phyloP scores from a whole-genome alignment of 805 yeast genomes.

The Starmerella ratchasimensis region DNA sequence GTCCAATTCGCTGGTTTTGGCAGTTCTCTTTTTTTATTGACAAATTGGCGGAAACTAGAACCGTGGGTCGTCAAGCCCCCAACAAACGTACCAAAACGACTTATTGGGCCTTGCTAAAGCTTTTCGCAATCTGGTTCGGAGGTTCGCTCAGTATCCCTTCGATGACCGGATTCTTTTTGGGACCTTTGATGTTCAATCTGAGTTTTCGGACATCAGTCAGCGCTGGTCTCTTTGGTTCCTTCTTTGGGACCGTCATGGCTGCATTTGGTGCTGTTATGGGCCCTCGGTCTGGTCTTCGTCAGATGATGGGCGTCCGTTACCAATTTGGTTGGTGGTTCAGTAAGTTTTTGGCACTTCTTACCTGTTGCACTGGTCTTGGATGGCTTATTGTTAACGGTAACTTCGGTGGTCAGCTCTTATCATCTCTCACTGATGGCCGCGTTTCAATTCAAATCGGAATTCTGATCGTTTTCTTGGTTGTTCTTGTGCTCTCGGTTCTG shows the following conservation, averaged over 20 bases:
- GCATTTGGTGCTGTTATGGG: slow-evolving; percentile 81
- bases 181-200: slow-evolving; percentile 56
- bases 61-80: slow-evolving; percentile 62
- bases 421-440: slow-evolving; percentile 47
- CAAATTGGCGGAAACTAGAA: slow-evolving; percentile 52
- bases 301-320: slow-evolving; percentile 70
- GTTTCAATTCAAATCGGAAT: slow-evolving; percentile 66
- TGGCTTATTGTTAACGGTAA: slow-evolving; percentile 89
- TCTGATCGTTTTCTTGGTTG: slow-evolving; percentile 48
- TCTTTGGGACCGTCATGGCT: slow-evolving; percentile 60
- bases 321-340: slow-evolving; percentile 79
- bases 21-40: slow-evolving; percentile 29
- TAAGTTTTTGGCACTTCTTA: slow-evolving; percentile 54
- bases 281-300: slow-evolving; percentile 77
- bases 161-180: slow-evolving; percentile 68
- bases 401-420: slow-evolving; percentile 72
- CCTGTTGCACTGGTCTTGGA: slow-evolving; percentile 69
- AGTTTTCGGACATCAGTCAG: slow-evolving; percentile 52
- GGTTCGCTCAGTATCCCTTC: slow-evolving; percentile 84
- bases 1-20: slow-evolving; percentile 20
- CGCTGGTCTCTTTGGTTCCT: slow-evolving; percentile 48
- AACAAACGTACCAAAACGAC: slow-evolving; percentile 35
- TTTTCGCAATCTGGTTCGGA: slow-evolving; percentile 69
- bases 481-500: slow-evolving; percentile 55
- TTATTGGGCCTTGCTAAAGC: slow-evolving; percentile 24